Base-by-base conservation (phyloP, 495 filamentous ascomycete genomes). In the Astrothelium subdiscretum region DNA sequence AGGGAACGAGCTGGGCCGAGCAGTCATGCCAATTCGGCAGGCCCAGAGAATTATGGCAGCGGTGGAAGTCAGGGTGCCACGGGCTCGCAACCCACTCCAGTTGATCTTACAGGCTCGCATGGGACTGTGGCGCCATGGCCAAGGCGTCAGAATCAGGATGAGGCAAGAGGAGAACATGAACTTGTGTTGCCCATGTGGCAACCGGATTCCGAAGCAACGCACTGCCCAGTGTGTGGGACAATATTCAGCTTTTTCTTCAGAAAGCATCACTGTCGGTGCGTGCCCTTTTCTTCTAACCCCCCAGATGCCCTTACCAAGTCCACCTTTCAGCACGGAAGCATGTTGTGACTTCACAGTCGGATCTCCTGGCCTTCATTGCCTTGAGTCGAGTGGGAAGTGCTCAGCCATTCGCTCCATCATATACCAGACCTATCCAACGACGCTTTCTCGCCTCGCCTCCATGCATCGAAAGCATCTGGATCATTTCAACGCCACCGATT, bases 251-350 rank as follows among this genome's bases (percentile, higher is more conserved):
- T 96, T 67, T 96, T 88, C 80, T 83, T 90, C 71, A 80, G 92
- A 59, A 94, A 92, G 69, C 92, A 97, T 72, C 92, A 97, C 70
- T 97, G 92, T 75, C 78, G 86, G 83, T 85, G 76, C 57, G 80
- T 75, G 60, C 2, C 18, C 11, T 22, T 32, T 63, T 31, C 48
- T 58, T 32, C 3, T 32, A 31, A 32, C 66, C 27, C 31, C 24
- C 57, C 26, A 27, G 20, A 8, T n/a, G n/a, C n/a, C n/a, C n/a
- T n/a, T n/a, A n/a, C n/a, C n/a, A n/a, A n/a, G n/a, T n/a, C n/a
- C n/a, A n/a, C n/a, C n/a, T n/a, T n/a, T n/a, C n/a, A n/a, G n/a
- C n/a, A n/a, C n/a, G n/a, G n/a, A n/a, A n/a, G n/a, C n/a, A n/a
- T n/a, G n/a, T n/a, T n/a, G n/a, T n/a, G n/a, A n/a, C n/a, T n/a